Conservation (phyloP, 2,329 filamentous ascomycete species). For the Pezicula carpinea region DNA sequence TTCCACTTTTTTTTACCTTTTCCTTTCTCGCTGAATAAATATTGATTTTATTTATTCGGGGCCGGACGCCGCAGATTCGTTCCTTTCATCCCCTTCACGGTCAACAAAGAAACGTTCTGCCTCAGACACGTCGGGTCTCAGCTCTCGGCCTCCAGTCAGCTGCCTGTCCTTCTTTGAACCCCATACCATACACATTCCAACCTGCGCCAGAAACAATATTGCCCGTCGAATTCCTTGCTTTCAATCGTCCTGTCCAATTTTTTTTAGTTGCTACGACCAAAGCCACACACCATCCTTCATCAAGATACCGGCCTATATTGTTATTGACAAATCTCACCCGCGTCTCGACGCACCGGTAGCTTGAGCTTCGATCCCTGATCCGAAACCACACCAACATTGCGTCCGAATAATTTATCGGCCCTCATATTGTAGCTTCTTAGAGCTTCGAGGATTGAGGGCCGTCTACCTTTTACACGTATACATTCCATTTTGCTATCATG, state of each 20-base stretch:
- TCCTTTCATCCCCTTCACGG: too few relatives aligned
- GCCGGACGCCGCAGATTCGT: too few relatives aligned
- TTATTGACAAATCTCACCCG: slow-evolving; percentile 11
- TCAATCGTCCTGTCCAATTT: neutral
- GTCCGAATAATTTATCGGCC: slow-evolving; percentile 20
- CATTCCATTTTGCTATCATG: slow-evolving; percentile 40
- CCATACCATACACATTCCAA: neutral
- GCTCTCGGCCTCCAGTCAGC: neutral
- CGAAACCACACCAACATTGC: slow-evolving; percentile 15
- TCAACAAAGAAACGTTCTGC: too few relatives aligned
- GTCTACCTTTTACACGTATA: slow-evolving; percentile 23
- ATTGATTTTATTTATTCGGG: too few relatives aligned
- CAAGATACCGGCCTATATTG: neutral
- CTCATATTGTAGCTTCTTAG: slow-evolving; percentile 30
- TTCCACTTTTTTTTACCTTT: too few relatives aligned
- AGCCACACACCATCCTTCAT: neutral
- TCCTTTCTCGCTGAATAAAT: too few relatives aligned
- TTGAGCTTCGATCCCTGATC: slow-evolving; percentile 19
- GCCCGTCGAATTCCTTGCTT: neutral
- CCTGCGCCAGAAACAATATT: neutral
- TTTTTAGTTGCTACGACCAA: neutral
- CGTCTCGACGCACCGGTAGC: slow-evolving; percentile 23
- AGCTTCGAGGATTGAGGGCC: slow-evolving; percentile 31
- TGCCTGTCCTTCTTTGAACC: slow-evolving; percentile 1
- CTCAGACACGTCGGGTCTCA: too few relatives aligned